These are phyloP conservation scores for Turnera subulata DNA, from an alignment of 345 rosid species.

Conservation along the genomic window DNA sequence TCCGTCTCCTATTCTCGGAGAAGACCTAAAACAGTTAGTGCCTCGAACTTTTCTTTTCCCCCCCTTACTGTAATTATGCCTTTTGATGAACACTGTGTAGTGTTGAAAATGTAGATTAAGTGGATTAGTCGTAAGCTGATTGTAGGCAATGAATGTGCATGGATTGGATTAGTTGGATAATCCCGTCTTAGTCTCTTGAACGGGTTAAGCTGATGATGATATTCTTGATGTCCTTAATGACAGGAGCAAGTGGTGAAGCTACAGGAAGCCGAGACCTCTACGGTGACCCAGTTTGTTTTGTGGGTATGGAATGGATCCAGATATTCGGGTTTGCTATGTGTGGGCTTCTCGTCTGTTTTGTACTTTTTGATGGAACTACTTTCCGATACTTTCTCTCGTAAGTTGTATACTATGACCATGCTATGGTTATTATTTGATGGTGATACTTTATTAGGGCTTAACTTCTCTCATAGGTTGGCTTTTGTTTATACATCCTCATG, in stretches of 20 bases:
- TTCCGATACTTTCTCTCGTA: slow-evolving; percentile 57
- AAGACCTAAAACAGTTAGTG: slow-evolving; percentile 52
- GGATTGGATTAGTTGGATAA: neutral
- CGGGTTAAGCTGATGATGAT: neutral
- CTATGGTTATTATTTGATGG: neutral
- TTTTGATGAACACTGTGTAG: neutral
- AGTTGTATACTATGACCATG: slow-evolving; percentile 20
- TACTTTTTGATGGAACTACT: slow-evolving; percentile 78
- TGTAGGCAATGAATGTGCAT: neutral
- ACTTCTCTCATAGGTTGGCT: too few species aligned
- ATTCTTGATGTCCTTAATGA: slow-evolving; percentile 8
- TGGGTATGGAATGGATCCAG: slow-evolving; percentile 94
- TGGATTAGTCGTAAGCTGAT: neutral
- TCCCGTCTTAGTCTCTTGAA: neutral
- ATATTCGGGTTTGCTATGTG: slow-evolving; percentile 76
- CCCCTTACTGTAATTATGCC: neutral
- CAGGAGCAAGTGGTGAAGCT: slow-evolving; percentile 59
- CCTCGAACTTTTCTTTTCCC: neutral
- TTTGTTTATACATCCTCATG: too few species aligned
- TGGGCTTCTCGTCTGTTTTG: slow-evolving; percentile 55
- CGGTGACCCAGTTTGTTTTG: slow-evolving; percentile 35
- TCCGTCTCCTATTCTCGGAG: slow-evolving; percentile 59
- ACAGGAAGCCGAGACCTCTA: slow-evolving; percentile 50
- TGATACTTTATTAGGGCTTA: neutral
- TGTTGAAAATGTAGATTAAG: neutral